Base-by-base conservation (phyloP, 768 basidiomycete genomes). In the Collybia mongolica region DNA sequence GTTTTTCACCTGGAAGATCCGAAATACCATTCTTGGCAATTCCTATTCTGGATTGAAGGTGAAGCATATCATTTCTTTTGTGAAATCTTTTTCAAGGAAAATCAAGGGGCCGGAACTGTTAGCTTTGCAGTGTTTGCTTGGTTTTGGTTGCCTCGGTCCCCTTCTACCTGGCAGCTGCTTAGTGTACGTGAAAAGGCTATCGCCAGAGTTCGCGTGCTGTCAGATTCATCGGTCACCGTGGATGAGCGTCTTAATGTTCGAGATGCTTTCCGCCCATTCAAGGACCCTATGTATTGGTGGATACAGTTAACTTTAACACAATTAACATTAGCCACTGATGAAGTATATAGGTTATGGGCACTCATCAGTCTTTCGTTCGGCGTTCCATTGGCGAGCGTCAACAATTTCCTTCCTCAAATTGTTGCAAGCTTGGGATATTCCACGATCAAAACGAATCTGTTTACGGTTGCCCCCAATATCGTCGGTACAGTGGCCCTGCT, bases 41-140 rank as follows among this genome's bases (percentile, higher is more conserved):
- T 71, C 53, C 55, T 79, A 22, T 80, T 80, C 56, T 74, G 77
- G 73, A 75, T 80, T 41, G 77, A 79, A 68, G 79, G 77, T 65
- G 47, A 52, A 3, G 40, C 53, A 29, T 12, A 15, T 6, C 14
- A 14, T 18, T 17, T 23, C 17, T 38, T 22, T 26, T 28, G 20
- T 8, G 24, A 37, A 37, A 23, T n/a, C 14, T 15, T 36, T 9
- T 24, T 43, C n/a, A 41, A 15, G 40, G 38, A 28, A 23, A 26
- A 18, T 24, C 20, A 51, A 75, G 74, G 76, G 32, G 72, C 65
- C 6, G 66, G 66, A 11, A 77, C 73, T 1, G 54, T 75, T 6
- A 47, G 61, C 3, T 75, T 80, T 48, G 75, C 79, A 8, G 57
- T 70, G 7, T 70, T 80, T 48, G 76, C 75, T 22, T 73, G 64